Conservation (phyloP, 2,329 filamentous ascomycete species). For the Nemania abortiva region DNA sequence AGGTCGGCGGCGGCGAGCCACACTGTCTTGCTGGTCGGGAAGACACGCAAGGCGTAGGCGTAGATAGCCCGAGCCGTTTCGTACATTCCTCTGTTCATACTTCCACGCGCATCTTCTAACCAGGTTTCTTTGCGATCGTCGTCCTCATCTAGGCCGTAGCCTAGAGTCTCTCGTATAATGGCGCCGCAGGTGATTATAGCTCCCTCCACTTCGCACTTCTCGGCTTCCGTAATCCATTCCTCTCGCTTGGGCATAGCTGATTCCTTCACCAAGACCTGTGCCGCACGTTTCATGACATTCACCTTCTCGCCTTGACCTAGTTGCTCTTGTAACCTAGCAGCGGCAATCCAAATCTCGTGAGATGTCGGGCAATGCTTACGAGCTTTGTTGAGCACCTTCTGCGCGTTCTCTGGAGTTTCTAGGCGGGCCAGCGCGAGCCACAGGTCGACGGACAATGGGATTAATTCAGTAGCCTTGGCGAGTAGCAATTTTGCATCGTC, state of each 20-base stretch:
- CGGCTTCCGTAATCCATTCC: constrained; percentile 95
- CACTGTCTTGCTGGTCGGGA: constrained; percentile 86
- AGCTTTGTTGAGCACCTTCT: constrained; percentile 94
- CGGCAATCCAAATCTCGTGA: constrained; percentile 96
- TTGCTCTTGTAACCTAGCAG: constrained; percentile 90
- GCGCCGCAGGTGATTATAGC: constrained; percentile 86
- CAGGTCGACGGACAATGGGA: constrained; percentile 91
- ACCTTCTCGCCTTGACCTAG: constrained; percentile 81
- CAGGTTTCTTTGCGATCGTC: constrained; percentile 96
- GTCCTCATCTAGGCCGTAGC: constrained; percentile 93
- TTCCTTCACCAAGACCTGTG: constrained; percentile 88
- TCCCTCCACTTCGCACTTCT: constrained; percentile 93
- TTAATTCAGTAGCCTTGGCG: constrained; percentile 94
- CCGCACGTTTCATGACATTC: constrained; percentile 94
- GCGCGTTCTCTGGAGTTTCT: constrained; percentile 90
- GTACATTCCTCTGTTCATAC: constrained; percentile 83
- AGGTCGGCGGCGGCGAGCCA: constrained; percentile 94
- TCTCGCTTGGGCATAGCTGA: constrained; percentile 97
- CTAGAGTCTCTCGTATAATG: constrained; percentile 92
- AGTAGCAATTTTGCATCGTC: constrained; percentile 89
- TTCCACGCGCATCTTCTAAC: constrained; percentile 90
- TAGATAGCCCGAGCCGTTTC: constrained; percentile 95
- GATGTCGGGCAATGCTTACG: constrained; percentile 94
- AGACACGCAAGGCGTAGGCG: constrained; percentile 88
- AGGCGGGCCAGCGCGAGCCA: constrained; percentile 94